Evolutionary conservation across 768 basidiomycete genomes (phyloP).

Genomic region (Leccinum aurantiacum): DNA sequence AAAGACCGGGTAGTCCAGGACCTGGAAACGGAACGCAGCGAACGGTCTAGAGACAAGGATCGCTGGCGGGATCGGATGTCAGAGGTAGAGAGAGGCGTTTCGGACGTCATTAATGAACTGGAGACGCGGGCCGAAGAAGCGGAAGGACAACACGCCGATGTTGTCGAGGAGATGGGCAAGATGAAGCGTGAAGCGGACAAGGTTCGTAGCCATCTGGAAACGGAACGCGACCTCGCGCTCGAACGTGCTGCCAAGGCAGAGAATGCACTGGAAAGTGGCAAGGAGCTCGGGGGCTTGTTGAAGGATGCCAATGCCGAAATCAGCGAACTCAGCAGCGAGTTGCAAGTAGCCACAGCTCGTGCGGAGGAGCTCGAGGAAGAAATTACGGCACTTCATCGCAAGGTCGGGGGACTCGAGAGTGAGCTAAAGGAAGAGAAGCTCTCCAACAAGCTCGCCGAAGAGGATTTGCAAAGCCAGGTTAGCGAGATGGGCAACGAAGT

Average conservation of each 20-base stretch:
- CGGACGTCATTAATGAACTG: slow-evolving; percentile 62
- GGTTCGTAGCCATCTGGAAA: slow-evolving; percentile 38
- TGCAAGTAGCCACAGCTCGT: slow-evolving; percentile 51
- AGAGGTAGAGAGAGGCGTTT: slow-evolving; percentile 71
- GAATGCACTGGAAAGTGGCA: slow-evolving; percentile 56
- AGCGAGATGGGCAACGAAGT: slow-evolving; percentile 32
- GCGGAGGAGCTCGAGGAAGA: slow-evolving; percentile 66
- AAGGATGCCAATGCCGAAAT: slow-evolving; percentile 65
- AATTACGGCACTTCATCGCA: slow-evolving; percentile 48
- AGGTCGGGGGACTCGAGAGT: slow-evolving; percentile 55
- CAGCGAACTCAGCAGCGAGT: slow-evolving; percentile 52
- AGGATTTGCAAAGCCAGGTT: slow-evolving; percentile 38
- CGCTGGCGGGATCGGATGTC: slow-evolving; percentile 69
- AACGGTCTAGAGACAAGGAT: slow-evolving; percentile 64
- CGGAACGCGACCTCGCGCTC: slow-evolving; percentile 53
- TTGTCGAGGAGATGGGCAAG: slow-evolving; percentile 37
- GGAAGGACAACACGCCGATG: slow-evolving; percentile 44
- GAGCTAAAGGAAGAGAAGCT: slow-evolving; percentile 56
- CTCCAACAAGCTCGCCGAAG: slow-evolving; percentile 36
- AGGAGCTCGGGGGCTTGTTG: slow-evolving; percentile 68
- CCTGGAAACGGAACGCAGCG: slow-evolving; percentile 54
- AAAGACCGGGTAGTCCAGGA: slow-evolving; percentile 46
- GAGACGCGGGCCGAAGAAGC: slow-evolving; percentile 55
- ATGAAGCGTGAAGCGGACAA: slow-evolving; percentile 12
- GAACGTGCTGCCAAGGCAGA: slow-evolving; percentile 69